Base-by-base conservation (phyloP, 495 filamentous ascomycete species). In the Aspergillus cavernicola region DNA sequence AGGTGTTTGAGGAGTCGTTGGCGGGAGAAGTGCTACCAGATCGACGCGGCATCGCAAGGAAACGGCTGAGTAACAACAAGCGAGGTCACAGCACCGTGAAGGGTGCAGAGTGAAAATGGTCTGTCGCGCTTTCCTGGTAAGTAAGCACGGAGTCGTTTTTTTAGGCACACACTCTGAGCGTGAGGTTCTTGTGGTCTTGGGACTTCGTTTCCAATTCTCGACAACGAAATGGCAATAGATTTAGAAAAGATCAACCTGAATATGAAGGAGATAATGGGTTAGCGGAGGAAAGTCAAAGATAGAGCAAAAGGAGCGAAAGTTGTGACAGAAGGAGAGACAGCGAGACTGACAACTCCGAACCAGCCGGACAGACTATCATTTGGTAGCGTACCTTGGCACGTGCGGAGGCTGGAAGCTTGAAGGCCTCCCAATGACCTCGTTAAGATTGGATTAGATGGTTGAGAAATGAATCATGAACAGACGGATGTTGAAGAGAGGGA, bases 41-140 rank as follows among this genome's bases (percentile, higher is more conserved):
- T 72, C 74, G 76, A 70, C 76, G 76, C 77, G 76, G 77, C 79
- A 82, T 81, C 64, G 71, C 74, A 76, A 64, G 69, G 61, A 66
- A 70, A 62, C 62, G 48, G 58, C 63, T 56, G 59, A 55, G 56
- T 45, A 45, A 59, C 57, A 55, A 53, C 47, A 41, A 33, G 52
- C 46, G 55, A 55, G 50, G 44, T 51, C 43, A 53, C 50, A 51
- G 53, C 40, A 51, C 46, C 47, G 48, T 50, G 44, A 57, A 46
- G 22, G 48, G 43, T 31, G 45, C 22, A 42, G 24, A 53, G 35
- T 39, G 35, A 41, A 16, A 52, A n/a, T 7, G 15, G 16, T 38
- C 52, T 48, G 29, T 51, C 54, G 54, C 54, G 35, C 47, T 31
- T 53, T 42, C 44, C 50, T 43, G 35, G 43, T 16, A 12, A 32